Evolutionary conservation across 805 yeast genomes (phyloP).

Genomic region (Candida arabinofermentans): DNA sequence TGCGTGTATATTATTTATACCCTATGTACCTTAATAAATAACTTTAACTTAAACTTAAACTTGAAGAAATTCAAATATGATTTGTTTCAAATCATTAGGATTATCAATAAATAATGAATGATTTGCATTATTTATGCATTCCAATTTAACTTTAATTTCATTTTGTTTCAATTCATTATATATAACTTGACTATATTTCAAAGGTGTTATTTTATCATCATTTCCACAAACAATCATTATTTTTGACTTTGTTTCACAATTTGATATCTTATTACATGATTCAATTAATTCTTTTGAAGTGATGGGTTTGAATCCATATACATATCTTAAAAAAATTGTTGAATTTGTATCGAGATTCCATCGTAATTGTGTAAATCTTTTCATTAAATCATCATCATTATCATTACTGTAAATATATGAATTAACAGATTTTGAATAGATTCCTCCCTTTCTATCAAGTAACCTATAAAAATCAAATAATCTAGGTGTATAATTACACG

Average conservation of each 20-base stretch:
- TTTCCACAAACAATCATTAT: conserved; percentile 57
- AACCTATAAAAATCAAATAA: conserved; percentile 54
- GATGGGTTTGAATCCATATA: conserved; percentile 45
- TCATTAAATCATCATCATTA: conserved; percentile 31
- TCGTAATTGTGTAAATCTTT: conserved; percentile 55
- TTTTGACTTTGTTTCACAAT: conserved; percentile 33
- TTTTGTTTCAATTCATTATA: conserved; percentile 25
- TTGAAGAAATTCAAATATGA: conserved; percentile 54
- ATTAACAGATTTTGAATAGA: conserved; percentile 54
- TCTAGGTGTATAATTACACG: conserved; percentile 37
- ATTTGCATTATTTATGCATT: conserved; percentile 48
- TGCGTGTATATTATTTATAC: not conserved
- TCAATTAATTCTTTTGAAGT: conserved; percentile 39
- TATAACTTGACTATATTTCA: conserved; percentile 31
- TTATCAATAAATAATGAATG: conserved; percentile 61
- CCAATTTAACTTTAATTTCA: conserved; percentile 31
- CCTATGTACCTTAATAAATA: too few relatives aligned
- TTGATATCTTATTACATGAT: conserved; percentile 35
- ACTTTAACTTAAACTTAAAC: too few relatives aligned
- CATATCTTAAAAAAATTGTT: conserved; percentile 47
- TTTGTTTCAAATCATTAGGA: conserved; percentile 62
- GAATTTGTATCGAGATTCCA: conserved; percentile 69
- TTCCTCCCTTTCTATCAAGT: conserved; percentile 60
- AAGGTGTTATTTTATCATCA: conserved; percentile 52
- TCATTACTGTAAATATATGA: conserved; percentile 42